Percentiles rank a stretch among this genome's conserved stretches.
Evolutionary conservation across 2,329 filamentous ascomycete genomes (phyloP).

Genomic region (Apiospora phragmitis): DNA sequence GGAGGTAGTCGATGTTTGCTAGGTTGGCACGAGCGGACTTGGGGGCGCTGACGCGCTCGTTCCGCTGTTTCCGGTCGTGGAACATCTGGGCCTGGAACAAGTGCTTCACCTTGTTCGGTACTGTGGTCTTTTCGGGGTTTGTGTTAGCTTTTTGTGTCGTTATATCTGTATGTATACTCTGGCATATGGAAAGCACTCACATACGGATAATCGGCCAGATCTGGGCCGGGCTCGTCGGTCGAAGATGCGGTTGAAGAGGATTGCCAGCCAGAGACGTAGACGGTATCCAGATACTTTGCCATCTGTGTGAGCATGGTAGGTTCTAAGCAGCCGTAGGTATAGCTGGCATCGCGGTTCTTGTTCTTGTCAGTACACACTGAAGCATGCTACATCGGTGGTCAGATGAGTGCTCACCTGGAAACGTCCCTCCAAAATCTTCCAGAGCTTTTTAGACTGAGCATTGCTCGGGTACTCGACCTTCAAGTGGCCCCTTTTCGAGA

Average conservation of each 20-base stretch:
- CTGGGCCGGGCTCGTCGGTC: constrained; percentile 93
- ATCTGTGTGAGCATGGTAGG: constrained; percentile 99
- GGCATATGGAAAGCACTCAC: constrained; percentile 45
- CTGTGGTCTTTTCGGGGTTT: constrained; percentile 69
- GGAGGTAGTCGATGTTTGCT: constrained; percentile 86
- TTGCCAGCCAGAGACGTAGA: constrained; percentile 99
- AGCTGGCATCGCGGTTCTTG: constrained; percentile 81
- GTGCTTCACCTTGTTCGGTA: constrained; percentile 97
- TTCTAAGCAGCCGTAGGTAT: constrained; percentile 95
- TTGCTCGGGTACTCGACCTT: constrained; percentile 93
- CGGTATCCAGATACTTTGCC: constrained; percentile 97
- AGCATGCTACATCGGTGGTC: neutral
- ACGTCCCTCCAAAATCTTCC: constrained; percentile 81
- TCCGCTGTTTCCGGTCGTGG: constrained; percentile 98
- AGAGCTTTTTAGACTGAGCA: constrained; percentile 88
- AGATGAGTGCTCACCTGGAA: constrained; percentile 66
- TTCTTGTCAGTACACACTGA: neutral
- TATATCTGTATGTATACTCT: neutral
- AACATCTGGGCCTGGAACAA: constrained; percentile 98
- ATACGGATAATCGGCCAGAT: constrained; percentile 97
- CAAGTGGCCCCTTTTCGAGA: constrained; percentile 88
- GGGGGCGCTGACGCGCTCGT: constrained; percentile 81
- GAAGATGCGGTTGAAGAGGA: constrained; percentile 94
- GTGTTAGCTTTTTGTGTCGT: neutral
- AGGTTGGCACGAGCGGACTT: constrained; percentile 71